Percentiles rank a stretch among this genome's conserved stretches.
phyloP scores from a whole-genome alignment of 345 rosid species.

The Gossypium raimondii region DNA sequence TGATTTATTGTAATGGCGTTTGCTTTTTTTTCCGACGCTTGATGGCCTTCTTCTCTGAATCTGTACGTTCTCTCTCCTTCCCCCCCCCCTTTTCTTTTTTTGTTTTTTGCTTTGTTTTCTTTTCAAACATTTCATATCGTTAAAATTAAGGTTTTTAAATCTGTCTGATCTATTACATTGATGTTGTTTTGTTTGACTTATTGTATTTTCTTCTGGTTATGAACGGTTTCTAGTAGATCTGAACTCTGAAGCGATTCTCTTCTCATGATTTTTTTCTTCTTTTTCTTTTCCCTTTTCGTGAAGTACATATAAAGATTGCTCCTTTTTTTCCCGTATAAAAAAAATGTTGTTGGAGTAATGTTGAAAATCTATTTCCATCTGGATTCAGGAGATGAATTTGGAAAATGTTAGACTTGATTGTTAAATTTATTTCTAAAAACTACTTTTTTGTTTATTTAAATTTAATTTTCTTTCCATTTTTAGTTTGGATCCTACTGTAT shows the following conservation, averaged over 20 bases:
- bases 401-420: neutral
- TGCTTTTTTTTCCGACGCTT: neutral
- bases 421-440: neutral
- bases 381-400: constrained; percentile 4
- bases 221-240: constrained; percentile 30
- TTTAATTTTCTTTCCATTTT: neutral
- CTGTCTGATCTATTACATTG: constrained; percentile 1
- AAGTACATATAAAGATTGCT: neutral
- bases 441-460: neutral
- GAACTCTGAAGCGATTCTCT: constrained; percentile 24
- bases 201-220: neutral
- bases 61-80: constrained; percentile 28
- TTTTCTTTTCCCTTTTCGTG: neutral
- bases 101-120: neutral
- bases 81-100: neutral
- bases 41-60: constrained; percentile 27
- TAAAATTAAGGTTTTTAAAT: neutral
- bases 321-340: neutral
- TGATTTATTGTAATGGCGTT: constrained; percentile 5
- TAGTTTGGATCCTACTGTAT: neutral
- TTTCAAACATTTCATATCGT: neutral
- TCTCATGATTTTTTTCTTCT: neutral
- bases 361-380: neutral
- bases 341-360: neutral
- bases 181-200: neutral